These are phyloP conservation scores for Carpinus viminea DNA, from an alignment of 306 rosid genomes.

Conservation along the genomic window DNA sequence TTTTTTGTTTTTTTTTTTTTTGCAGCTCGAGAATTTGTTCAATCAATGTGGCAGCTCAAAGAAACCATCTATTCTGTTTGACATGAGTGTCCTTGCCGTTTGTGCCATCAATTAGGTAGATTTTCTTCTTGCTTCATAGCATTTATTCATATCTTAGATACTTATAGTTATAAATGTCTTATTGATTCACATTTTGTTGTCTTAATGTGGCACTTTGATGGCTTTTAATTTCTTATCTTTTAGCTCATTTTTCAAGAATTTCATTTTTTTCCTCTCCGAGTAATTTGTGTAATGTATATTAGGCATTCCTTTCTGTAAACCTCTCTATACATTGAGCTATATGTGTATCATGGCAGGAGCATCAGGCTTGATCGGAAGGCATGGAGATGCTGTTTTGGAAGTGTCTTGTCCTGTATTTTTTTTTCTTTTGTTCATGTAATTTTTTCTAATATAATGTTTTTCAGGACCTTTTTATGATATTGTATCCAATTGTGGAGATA, in stretches of 20 bases:
- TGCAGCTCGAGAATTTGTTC: too few relatives aligned
- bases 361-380: constrained; percentile 46
- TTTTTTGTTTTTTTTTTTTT: too few relatives aligned
- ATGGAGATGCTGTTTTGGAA: too few relatives aligned
- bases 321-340: constrained; percentile 75
- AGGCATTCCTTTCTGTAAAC: constrained; percentile 79
- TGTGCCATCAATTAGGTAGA: too few relatives aligned
- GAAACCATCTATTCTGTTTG: too few relatives aligned
- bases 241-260: constrained; percentile 2
- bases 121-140: constrained; percentile 8
- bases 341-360: constrained; percentile 70
- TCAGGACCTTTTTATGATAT: too few relatives aligned
- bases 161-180: neutral
- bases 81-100: too few relatives aligned
- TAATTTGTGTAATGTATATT: constrained; percentile 31
- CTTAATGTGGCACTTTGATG: constrained; percentile 7
- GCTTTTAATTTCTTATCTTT: neutral
- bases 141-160: neutral
- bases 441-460: too few relatives aligned
- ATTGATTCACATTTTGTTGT: neutral
- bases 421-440: too few relatives aligned
- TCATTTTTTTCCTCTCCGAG: constrained; percentile 17
- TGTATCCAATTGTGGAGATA: too few relatives aligned
- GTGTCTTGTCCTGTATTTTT: too few relatives aligned
- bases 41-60: too few relatives aligned